These are phyloP conservation scores for Saturnispora saitoi DNA, from an alignment of 805 yeast species.

Conservation along the genomic window DNA sequence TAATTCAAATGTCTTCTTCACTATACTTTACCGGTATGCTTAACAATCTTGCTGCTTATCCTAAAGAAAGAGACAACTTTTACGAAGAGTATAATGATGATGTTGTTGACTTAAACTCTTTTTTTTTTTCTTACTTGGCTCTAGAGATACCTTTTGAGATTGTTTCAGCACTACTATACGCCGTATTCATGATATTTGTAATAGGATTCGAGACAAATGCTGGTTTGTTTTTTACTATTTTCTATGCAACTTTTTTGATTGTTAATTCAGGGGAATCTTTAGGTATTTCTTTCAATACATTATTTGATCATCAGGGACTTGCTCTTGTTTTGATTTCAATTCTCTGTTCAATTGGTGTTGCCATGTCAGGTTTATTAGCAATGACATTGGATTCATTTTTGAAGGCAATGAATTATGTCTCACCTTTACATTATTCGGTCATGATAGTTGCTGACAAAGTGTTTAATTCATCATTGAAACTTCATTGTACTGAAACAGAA, in stretches of 20 bases:
- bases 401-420: constrained; percentile 63
- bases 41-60: constrained; percentile 68
- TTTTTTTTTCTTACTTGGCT: constrained; percentile 48
- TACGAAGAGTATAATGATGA: constrained; percentile 73
- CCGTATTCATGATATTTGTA: constrained; percentile 56
- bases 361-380: constrained; percentile 82
- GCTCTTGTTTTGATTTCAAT: constrained; percentile 68
- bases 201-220: constrained; percentile 66
- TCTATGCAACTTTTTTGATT: constrained; percentile 44
- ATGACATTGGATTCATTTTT: constrained; percentile 63
- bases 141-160: constrained; percentile 66
- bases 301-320: constrained; percentile 68
- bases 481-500: constrained; percentile 36
- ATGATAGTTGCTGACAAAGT: constrained; percentile 52
- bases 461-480: constrained; percentile 39
- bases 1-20: constrained; percentile 65
- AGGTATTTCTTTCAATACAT: constrained; percentile 71
- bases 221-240: constrained; percentile 56
- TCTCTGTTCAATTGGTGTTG: constrained; percentile 58
- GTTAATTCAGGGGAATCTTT: constrained; percentile 76
- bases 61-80: constrained; percentile 63
- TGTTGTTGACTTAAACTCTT: constrained; percentile 57
- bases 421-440: constrained; percentile 69
- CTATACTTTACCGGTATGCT: constrained; percentile 74
- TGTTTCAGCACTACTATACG: constrained; percentile 46